A percentile compares a stretch with the other conserved stretches of the same genome.
Conservation (phyloP, 2,329 filamentous ascomycete genomes). For the Claviceps maximensis region DNA sequence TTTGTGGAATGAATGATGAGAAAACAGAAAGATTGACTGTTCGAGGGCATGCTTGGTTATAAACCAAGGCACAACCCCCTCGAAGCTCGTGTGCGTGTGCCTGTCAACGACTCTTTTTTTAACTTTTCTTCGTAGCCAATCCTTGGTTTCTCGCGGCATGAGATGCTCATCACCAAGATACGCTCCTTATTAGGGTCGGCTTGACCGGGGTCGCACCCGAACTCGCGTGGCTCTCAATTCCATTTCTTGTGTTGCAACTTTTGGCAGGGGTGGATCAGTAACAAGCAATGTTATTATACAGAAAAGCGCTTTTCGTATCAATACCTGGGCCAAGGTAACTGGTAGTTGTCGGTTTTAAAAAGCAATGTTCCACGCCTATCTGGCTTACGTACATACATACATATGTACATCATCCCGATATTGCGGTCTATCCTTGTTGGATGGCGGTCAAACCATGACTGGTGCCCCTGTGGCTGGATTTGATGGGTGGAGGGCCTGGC, state of each 20-base stretch:
- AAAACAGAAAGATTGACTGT: not conserved
- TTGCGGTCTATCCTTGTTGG: constrained; percentile 2
- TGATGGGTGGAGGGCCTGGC: not conserved
- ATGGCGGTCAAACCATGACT: not conserved
- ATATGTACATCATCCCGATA: not conserved
- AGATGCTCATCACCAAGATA: not conserved
- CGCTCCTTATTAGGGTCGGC: not conserved
- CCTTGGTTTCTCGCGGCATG: not conserved
- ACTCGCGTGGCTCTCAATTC: constrained; percentile 11
- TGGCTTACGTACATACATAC: not conserved
- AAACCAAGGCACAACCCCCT: constrained; percentile 3
- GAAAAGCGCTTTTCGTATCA: not conserved
- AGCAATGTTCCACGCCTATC: not conserved
- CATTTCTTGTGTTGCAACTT: not conserved
- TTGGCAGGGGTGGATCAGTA: not conserved
- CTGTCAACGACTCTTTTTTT: constrained; percentile 2
- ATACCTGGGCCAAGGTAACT: not conserved
- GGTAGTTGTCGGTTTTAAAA: not conserved
- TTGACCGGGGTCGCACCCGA: constrained; percentile 7
- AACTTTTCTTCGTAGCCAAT: not conserved
- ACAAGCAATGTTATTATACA: constrained; percentile 2
- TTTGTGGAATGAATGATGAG: not conserved
- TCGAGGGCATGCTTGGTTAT: constrained; percentile 11
- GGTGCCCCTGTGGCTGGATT: constrained; percentile 1
- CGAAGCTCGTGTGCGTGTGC: constrained; percentile 1